Base-by-base conservation (phyloP, 192 early-diverging fungal genomes). In the Podila epigama region DNA sequence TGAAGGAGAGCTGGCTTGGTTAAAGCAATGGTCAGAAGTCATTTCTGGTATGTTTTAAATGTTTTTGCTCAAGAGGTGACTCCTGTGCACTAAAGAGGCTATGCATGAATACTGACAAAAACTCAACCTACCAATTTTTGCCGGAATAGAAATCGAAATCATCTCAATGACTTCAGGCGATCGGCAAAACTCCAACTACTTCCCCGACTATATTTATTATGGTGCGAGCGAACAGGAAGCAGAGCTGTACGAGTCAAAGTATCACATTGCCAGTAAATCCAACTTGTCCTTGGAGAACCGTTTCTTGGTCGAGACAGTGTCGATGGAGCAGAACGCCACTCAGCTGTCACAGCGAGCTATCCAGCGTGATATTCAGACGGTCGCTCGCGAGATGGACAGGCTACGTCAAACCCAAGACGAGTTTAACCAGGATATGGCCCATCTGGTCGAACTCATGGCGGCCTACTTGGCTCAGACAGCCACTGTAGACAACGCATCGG, bases 11-110 rank as follows among this genome's bases (percentile, higher is more conserved):
- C 52, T 68, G 27, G 73, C 73, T 11, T 77, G 73, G 73, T 40
- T 77, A 1, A 77, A 77, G 39, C 73, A 77, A 51, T 77, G 65
- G 73, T 77, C 73, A 12, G 66, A 77, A 16, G 73, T 77, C 16
- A 77, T 77, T 51, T 33, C 60, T 2, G 73, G 73, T 77, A 64
- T 56, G 58, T 37, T 22, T 42, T 27, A 5, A 28, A 34, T 58
- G 22, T 51, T 51, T 51, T 37, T 36, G 9, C 7, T 41, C 16
- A 5, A 39, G 10, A 15, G 39, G 29, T 51, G 10, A 15, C 28
- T 50, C 32, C 3, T 34, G 29, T 11, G 9, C 15, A 5, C 15
- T 44, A 7, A 13, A 60, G 35, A 5, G 4, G 7, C 15, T n/a
- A 15, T 9, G 27, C 16, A 18, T 34, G 42, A 13, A 20, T 0